These are phyloP conservation scores for Exophiala xenobiotica DNA, from an alignment of 2,329 filamentous ascomycete species.

Conservation along the genomic window DNA sequence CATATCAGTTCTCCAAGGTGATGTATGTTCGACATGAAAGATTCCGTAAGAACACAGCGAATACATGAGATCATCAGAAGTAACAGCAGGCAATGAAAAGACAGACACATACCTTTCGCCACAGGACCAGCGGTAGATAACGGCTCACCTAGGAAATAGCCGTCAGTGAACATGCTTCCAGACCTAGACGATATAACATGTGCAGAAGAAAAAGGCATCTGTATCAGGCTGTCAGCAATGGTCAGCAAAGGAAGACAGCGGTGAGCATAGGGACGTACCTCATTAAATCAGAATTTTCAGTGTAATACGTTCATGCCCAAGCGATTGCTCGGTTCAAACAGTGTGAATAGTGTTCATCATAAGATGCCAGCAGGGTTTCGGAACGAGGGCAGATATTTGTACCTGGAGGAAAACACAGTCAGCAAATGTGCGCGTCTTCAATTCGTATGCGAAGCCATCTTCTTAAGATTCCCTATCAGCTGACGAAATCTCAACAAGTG, in stretches of 20 bases:
- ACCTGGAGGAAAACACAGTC: conserved; percentile 32
- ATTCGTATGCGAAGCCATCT: conserved; percentile 24
- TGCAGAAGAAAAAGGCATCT: conserved; percentile 40
- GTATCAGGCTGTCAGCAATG: conserved; percentile 37
- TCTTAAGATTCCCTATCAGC: conserved; percentile 47
- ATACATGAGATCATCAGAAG: conserved; percentile 60
- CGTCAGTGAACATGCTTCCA: conserved; percentile 3
- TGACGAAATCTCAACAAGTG: conserved; percentile 70
- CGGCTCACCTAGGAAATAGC: conserved; percentile 10
- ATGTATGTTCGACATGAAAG: conserved; percentile 59
- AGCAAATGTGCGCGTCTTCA: conserved; percentile 19
- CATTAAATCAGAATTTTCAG: conserved; percentile 72
- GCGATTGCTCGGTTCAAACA: conserved; percentile 60
- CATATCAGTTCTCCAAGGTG: conserved; percentile 66
- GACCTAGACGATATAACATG: conserved; percentile 4
- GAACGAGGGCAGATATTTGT: conserved; percentile 31
- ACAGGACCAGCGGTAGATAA: too few relatives aligned
- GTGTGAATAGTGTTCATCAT: conserved; percentile 73
- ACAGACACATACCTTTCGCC: too few relatives aligned
- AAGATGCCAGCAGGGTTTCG: conserved; percentile 43
- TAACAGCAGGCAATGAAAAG: conserved; percentile 2
- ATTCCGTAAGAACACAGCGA: conserved; percentile 67
- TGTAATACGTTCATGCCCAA: conserved; percentile 59
- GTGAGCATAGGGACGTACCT: conserved; percentile 44
- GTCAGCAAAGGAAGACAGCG: conserved; percentile 12